A percentile compares a stretch with the other conserved stretches of the same genome.
Conservation (phyloP, 2,329 filamentous ascomycete genomes). For the Byssochlamys sp. region DNA sequence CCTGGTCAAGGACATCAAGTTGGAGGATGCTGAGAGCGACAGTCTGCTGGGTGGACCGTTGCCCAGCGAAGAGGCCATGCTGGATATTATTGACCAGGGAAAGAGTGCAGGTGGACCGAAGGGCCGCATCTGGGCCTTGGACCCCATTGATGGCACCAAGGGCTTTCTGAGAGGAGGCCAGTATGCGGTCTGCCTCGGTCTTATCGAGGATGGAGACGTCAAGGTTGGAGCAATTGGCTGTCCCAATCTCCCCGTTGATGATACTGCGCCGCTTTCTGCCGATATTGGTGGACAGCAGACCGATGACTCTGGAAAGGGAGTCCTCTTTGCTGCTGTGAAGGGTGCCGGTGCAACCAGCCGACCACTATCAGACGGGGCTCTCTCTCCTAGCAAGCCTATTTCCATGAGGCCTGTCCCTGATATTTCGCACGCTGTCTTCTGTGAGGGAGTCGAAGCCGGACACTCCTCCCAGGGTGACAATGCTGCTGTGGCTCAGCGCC, state of each 20-base stretch:
- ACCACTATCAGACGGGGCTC: slow-evolving; percentile 50
- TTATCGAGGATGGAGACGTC: slow-evolving; percentile 88
- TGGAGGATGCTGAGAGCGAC: slow-evolving; percentile 58
- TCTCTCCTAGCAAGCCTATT: slow-evolving; percentile 52
- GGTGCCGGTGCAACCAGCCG: slow-evolving; percentile 74
- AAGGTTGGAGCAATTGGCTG: slow-evolving; percentile 90
- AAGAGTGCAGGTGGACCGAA: slow-evolving; percentile 32
- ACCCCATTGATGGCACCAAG: slow-evolving; percentile 96
- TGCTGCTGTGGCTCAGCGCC: slow-evolving; percentile 67
- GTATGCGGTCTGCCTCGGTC: slow-evolving; percentile 86
- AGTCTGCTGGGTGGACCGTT: slow-evolving; percentile 61
- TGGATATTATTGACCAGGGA: slow-evolving; percentile 49
- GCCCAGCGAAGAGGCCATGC: slow-evolving; percentile 52
- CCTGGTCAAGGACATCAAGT: slow-evolving; percentile 61
- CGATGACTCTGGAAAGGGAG: slow-evolving; percentile 66
- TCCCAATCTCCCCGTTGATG: slow-evolving; percentile 85
- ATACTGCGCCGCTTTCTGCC: slow-evolving; percentile 59
- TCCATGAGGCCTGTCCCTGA: slow-evolving; percentile 68
- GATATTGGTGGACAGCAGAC: slow-evolving; percentile 65
- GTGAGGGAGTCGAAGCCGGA: slow-evolving; percentile 87
- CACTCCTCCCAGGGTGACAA: slow-evolving; percentile 88
- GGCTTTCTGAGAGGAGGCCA: slow-evolving; percentile 92
- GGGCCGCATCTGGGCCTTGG: slow-evolving; percentile 78
- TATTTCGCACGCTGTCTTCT: slow-evolving; percentile 77
- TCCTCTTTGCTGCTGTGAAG: slow-evolving; percentile 75